A percentile compares a stretch with the other conserved stretches of the same genome.
These are phyloP conservation scores for Phytophthora vignae DNA, from an alignment of 352 stramenopile genomes.

Conservation along the genomic window DNA sequence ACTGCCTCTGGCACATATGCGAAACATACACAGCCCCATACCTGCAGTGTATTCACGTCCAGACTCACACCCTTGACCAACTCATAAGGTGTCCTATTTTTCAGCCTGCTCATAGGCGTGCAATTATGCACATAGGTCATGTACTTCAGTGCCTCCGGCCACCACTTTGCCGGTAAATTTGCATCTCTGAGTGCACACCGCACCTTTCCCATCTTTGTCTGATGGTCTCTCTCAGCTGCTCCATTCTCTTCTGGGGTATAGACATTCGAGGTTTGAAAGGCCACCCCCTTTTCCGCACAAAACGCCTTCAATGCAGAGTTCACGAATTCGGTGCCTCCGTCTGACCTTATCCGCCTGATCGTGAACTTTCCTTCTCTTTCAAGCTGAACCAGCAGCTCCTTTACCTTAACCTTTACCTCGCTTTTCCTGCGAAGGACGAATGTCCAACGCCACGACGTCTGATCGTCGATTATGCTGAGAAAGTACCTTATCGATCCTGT, in stretches of 20 bases:
- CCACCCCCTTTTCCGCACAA: background rate
- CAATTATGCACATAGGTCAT: constrained; percentile 8
- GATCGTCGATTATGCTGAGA: constrained; percentile 11
- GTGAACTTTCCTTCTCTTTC: constrained; percentile 3
- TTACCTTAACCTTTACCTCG: constrained; percentile 3
- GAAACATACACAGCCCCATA: constrained; percentile 5
- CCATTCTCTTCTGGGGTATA: constrained; percentile 6
- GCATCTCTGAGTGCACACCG: background rate
- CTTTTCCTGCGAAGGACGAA: constrained; percentile 9
- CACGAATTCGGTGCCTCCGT: constrained; percentile 9
- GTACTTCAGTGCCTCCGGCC: constrained; percentile 5
- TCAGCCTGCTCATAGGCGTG: background rate
- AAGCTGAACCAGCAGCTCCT: background rate
- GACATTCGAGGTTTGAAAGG: constrained; percentile 6
- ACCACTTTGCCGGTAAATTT: background rate
- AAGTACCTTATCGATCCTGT: constrained; percentile 13
- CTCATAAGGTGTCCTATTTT: constrained; percentile 7
- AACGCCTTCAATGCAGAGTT: background rate
- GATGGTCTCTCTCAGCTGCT: background rate
- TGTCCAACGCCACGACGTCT: constrained; percentile 12
- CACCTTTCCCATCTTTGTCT: constrained; percentile 4
- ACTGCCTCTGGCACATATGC: constrained; percentile 3
- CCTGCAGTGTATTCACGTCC: background rate
- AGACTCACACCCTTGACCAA: background rate
- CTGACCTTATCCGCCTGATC: background rate